Evolutionary conservation across 2,329 filamentous ascomycete genomes (phyloP), one percentile per base, ranked within the genome.

Genomic region (Colletotrichum sublineola): DNA sequence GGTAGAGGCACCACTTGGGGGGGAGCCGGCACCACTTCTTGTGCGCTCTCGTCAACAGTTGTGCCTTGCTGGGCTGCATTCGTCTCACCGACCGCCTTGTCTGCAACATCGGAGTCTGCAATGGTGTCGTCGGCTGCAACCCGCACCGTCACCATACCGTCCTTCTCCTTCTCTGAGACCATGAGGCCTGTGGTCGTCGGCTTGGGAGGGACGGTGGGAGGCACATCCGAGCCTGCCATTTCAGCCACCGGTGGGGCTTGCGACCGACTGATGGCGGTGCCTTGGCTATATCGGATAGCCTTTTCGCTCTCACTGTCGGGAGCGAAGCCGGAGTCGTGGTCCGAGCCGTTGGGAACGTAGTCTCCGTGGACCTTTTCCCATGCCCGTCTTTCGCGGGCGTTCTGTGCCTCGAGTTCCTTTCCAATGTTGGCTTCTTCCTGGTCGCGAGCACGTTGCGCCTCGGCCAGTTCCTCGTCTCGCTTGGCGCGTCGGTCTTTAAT

Each of bases 311-410:
- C 82, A 70, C 83, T 79, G 53, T 86, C 86, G 31, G 84, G 87
- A 40, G 87, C 80, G 14, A 73, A 73, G 50, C 86, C 88, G 0
- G 87, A 92, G 42, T 88, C 86, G 31, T 69, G 66, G 31, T 81
- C 82, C 1, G 85, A 85, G 3, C 74, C 78, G 20, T 79, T 77
- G 9, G 78, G 74, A 7, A 73, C 74, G 33, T 84, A 81, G 68
- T 92, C 86, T 0, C 93, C 93, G 75, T 97, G 96, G 2, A 88
- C 85, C 7, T 88, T 88, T 79, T 98, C 95, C 95, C 95, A 98
- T 73, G 90, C 84, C 8, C 84, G 84, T 56, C 89, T 86, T 73
- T 94, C 92, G 7, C 86, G 86, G 14, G 87, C 86, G 65, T 88
- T 91, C n/a, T 84, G 82, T 68, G 88, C 85, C 77, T 94, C 90